Evolutionary conservation across 2,329 filamentous ascomycete species (phyloP), one percentile per base, ranked within the genome.

Genomic region (Neonectria ditissima): DNA sequence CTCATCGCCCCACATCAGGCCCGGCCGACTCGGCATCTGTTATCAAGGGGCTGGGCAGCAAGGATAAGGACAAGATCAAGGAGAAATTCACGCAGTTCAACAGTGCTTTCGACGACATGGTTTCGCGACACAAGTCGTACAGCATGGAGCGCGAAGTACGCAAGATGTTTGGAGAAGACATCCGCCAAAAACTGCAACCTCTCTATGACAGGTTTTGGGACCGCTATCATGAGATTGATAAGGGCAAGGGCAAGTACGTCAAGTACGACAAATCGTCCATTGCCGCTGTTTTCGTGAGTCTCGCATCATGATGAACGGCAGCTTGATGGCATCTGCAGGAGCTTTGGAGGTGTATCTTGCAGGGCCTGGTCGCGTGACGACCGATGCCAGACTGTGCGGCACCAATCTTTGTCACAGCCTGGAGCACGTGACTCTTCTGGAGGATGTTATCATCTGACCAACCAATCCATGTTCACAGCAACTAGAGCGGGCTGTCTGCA

Each of bases 191-290:
- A 81, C 90, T 99, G 59, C 95, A 98, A 80, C 94, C 95, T 58
- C 85, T 99, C 14, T 99, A 99, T 81, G 92, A 91, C 66, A 87
- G 96, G 48, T 99, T 99, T 80, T 98, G 93, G 89, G 96, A 98
- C 80, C 88, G 95, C 28, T 99, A 99, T 77, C 94, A 97, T 77
- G 96, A 98, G 80, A 90, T 98, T 68, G 95, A 98, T 80, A 97
- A 97, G 83, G 96, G 96, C 63, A 97, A 94, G 81, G 95, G 95
- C 71, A 99, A 99, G 80, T 97, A 98, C 79, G 94, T 97, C 77
- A 97, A 97, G 82, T 98, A 97, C 77, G 94, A 97, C 82, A 97
- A 97, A 83, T 84, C 85, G 43, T 87, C 89, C 51, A 90, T 99
- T 73, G 88, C 91, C 50, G 87, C 87, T 22, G 84, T 91, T 10